Conservation (phyloP, 2,329 filamentous ascomycete species). For the Didymella exigua region DNA sequence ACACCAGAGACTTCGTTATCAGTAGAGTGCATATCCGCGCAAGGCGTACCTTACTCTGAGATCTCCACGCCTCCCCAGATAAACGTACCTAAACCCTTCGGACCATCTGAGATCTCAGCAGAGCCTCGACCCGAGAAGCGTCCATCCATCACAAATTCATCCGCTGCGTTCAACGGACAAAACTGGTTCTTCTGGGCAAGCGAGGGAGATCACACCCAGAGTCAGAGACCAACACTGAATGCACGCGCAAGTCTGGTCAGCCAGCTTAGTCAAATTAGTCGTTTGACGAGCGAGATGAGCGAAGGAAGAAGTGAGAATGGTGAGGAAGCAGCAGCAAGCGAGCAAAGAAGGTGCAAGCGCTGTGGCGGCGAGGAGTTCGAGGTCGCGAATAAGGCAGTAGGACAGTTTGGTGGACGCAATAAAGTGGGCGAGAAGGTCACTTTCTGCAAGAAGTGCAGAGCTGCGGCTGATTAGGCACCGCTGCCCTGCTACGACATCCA, state of each 20-base stretch:
- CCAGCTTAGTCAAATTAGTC: slow-evolving; percentile 62
- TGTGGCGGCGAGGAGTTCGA: slow-evolving; percentile 69
- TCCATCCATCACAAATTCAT: slow-evolving; percentile 45
- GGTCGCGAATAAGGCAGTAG: slow-evolving; percentile 59
- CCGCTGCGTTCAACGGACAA: slow-evolving; percentile 58
- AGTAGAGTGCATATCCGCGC: slow-evolving; percentile 19
- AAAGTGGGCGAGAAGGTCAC: slow-evolving; percentile 57
- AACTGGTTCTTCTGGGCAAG: slow-evolving; percentile 59
- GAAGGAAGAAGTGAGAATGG: slow-evolving; percentile 52
- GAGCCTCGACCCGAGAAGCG: neutral
- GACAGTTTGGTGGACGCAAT: neutral
- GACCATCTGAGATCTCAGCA: neutral
- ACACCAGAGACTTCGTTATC: slow-evolving; percentile 32
- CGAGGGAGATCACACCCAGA: neutral
- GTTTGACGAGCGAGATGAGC: slow-evolving; percentile 50
- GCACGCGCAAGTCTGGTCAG: slow-evolving; percentile 57
- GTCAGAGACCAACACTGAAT: slow-evolving; percentile 32
- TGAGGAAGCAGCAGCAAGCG: slow-evolving; percentile 30
- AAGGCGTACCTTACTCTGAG: slow-evolving; percentile 20
- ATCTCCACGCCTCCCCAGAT: neutral
- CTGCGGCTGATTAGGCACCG: slow-evolving; percentile 4
- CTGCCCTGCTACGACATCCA: too few relatives aligned
- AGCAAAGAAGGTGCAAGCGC: slow-evolving; percentile 53
- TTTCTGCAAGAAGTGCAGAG: slow-evolving; percentile 64
- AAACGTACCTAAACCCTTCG: neutral